Evolutionary conservation across 2,329 filamentous ascomycete genomes (phyloP).

Genomic region (Colletotrichum shisoi): DNA sequence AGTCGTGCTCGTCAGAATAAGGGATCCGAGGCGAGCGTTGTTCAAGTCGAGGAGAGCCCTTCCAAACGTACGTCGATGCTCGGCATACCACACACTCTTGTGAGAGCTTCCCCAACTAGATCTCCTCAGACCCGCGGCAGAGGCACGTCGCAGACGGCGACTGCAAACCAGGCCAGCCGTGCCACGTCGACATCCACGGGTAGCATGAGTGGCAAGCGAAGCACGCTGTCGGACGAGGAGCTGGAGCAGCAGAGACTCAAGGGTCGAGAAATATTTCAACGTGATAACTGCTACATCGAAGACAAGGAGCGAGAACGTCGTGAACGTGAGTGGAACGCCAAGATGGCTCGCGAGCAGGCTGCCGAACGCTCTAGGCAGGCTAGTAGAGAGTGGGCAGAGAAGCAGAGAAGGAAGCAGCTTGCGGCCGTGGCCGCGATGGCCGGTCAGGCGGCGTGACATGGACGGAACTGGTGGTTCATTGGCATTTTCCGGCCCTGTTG

Average conservation of each 20-base stretch:
- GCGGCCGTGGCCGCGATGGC: constrained; percentile 22
- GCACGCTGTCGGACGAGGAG: constrained; percentile 60
- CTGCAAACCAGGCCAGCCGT: constrained; percentile 44
- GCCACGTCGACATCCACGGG: constrained; percentile 58
- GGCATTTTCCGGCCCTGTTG: constrained; percentile 9
- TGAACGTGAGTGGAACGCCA: constrained; percentile 63
- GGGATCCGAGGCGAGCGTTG: constrained; percentile 42
- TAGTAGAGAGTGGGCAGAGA: constrained; percentile 70
- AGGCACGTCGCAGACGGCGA: constrained; percentile 10
- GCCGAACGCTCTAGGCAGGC: constrained; percentile 67
- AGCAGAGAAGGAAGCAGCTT: constrained; percentile 56
- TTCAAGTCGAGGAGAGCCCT: neutral
- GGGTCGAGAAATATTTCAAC: constrained; percentile 62
- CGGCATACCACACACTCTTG: constrained; percentile 23
- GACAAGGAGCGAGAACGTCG: constrained; percentile 62
- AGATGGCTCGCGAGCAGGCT: constrained; percentile 65
- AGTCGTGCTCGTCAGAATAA: constrained; percentile 65
- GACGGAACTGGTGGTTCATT: neutral
- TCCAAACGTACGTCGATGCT: constrained; percentile 40
- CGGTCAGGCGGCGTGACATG: constrained; percentile 12
- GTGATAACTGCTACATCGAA: constrained; percentile 58
- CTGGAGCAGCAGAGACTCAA: constrained; percentile 60
- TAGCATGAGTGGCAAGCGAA: constrained; percentile 56
- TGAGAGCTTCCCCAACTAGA: constrained; percentile 22
- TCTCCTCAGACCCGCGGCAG: constrained; percentile 35